Evolutionary conservation across 805 yeast genomes (phyloP).

Genomic region (Ogataea neopini): DNA sequence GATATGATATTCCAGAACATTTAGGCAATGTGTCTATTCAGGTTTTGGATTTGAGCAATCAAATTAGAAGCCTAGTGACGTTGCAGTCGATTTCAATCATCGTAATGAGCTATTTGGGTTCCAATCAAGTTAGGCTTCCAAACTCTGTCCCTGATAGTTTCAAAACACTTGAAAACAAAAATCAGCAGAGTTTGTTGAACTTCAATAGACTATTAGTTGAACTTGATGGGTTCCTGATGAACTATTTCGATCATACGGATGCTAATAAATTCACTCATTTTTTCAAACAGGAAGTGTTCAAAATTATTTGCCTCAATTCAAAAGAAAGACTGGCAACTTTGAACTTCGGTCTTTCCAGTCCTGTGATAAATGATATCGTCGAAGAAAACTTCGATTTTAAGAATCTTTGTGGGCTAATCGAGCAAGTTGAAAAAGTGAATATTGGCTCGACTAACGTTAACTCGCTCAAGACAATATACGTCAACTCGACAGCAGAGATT

Average conservation of each 20-base stretch:
- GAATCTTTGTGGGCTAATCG: constrained; percentile 18
- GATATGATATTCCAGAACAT: constrained; percentile 23
- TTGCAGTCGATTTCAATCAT: constrained; percentile 22
- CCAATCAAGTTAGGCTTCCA: constrained; percentile 10
- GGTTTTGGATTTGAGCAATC: constrained; percentile 15
- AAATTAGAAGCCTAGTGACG: constrained; percentile 14
- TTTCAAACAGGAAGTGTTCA: constrained; percentile 22
- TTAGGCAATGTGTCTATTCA: constrained; percentile 21
- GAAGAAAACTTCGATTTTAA: constrained; percentile 21
- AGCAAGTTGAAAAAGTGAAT: constrained; percentile 21
- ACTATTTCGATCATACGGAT: constrained; percentile 16
- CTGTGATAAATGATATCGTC: constrained; percentile 11
- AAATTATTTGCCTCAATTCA: constrained; percentile 13
- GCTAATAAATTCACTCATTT: constrained; percentile 14
- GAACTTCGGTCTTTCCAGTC: neutral
- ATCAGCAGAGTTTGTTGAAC: constrained; percentile 14
- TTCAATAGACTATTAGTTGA: constrained; percentile 13
- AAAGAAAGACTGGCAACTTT: constrained; percentile 3
- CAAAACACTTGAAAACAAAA: constrained; percentile 2
- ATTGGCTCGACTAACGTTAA: constrained; percentile 19
- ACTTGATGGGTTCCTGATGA: constrained; percentile 15
- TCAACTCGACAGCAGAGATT: constrained; percentile 16
- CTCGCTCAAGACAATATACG: constrained; percentile 22
- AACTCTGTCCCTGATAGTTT: neutral
- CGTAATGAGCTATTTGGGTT: constrained; percentile 20